A percentile compares a stretch with the other conserved stretches of the same genome.
These are phyloP conservation scores for Jasminum sambac DNA, from an alignment of 257 asterid genomes.

Conservation along the genomic window DNA sequence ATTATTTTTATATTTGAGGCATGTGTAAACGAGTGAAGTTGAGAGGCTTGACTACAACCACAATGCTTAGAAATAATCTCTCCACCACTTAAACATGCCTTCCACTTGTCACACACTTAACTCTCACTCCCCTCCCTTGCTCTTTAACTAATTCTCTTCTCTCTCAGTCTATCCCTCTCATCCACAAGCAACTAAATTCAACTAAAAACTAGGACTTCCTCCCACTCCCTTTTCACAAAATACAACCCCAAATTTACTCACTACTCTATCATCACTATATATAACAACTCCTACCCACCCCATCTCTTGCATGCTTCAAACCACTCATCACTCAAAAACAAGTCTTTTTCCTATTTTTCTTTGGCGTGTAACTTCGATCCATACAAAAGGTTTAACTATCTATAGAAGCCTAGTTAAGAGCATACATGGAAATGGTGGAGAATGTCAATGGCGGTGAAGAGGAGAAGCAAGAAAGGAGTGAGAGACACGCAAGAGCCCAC, in stretches of 20 bases:
- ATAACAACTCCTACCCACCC: conserved; percentile 28
- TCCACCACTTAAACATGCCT: conserved; percentile 29
- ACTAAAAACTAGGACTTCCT: conserved; percentile 68
- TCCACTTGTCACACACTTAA: conserved; percentile 38
- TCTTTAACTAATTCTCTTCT: conserved; percentile 24
- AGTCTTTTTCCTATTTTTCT: neutral
- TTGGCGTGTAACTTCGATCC: neutral
- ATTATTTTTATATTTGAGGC: neutral
- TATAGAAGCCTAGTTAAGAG: neutral
- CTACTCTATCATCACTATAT: conserved; percentile 25
- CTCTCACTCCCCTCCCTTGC: conserved; percentile 25
- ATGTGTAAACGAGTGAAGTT: neutral
- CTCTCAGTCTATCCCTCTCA: conserved; percentile 35
- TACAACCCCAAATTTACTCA: conserved; percentile 19
- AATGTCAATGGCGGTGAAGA: conserved; percentile 17
- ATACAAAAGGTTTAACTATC: neutral
- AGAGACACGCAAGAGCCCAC: conserved; percentile 54
- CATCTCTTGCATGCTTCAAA: neutral
- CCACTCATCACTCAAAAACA: neutral
- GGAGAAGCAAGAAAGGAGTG: conserved; percentile 24
- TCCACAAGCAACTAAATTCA: conserved; percentile 50
- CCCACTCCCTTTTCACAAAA: conserved; percentile 33
- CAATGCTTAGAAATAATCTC: conserved; percentile 40
- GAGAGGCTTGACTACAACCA: conserved; percentile 29
- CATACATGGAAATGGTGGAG: conserved; percentile 22